phyloP scores from a whole-genome alignment of 2,329 filamentous ascomycete species.

The Cyanodermella asteris region DNA sequence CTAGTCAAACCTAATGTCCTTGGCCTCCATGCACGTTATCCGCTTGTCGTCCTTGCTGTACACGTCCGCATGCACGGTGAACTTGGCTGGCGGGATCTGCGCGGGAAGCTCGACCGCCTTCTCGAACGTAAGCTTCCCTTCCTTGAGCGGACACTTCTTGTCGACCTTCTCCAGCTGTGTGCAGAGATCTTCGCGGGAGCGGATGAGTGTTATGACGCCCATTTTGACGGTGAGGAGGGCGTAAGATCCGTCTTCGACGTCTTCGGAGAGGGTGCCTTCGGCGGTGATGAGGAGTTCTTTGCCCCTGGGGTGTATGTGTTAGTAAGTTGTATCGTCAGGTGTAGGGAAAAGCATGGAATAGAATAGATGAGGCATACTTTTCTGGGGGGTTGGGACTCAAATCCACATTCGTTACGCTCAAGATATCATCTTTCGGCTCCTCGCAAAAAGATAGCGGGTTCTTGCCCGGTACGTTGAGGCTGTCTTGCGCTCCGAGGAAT shows the following conservation, averaged over 20 bases:
- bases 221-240: constrained; percentile 79
- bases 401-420: constrained; percentile 60
- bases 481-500: no score
- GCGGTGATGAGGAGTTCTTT: constrained; percentile 57
- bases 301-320: no score
- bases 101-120: constrained; percentile 71
- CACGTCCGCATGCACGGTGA: constrained; percentile 73
- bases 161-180: constrained; percentile 77
- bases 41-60: constrained; percentile 47
- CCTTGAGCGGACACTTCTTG: constrained; percentile 66
- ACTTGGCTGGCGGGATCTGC: constrained; percentile 78
- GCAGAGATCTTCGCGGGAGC: constrained; percentile 62
- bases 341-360: not conserved
- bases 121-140: constrained; percentile 48
- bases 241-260: constrained; percentile 57
- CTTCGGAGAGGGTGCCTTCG: constrained; percentile 47
- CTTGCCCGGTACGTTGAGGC: constrained; percentile 53
- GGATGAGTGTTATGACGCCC: constrained; percentile 74
- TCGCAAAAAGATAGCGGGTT: constrained; percentile 68
- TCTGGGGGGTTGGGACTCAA: constrained; percentile 67
- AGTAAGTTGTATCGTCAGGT: constrained; percentile 1
- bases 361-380: constrained; percentile 50
- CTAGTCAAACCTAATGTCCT: no score
- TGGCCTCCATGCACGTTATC: constrained; percentile 72
- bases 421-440: constrained; percentile 45